A percentile compares a stretch with the other conserved stretches of the same genome.
These are phyloP conservation scores for Saccharomycopsis hybrid DNA, from an alignment of 1,139 yeast species.

Conservation along the genomic window DNA sequence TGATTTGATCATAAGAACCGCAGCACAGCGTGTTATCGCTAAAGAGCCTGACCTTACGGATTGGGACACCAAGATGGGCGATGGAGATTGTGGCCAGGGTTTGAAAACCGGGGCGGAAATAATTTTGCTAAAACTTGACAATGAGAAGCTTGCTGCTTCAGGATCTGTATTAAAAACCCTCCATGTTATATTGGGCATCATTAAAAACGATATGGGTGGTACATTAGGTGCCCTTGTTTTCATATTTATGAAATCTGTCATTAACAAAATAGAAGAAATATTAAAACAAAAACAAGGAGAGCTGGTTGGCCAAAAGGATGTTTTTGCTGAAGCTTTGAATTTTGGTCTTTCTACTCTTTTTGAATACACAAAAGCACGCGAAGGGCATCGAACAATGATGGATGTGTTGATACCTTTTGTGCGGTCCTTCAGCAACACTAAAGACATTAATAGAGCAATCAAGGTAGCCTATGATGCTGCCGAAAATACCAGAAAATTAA, in stretches of 20 bases:
- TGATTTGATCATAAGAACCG: conserved; percentile 35
- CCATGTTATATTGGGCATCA: conserved; percentile 58
- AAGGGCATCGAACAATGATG: conserved; percentile 80
- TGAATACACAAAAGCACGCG: conserved; percentile 80
- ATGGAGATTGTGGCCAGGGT: conserved; percentile 96
- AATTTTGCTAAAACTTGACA: conserved; percentile 48
- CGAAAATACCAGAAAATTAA: conserved; percentile 59
- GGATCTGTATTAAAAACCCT: conserved; percentile 25
- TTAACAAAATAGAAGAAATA: conserved; percentile 6
- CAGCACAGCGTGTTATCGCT: conserved; percentile 44
- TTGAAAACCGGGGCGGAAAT: conserved; percentile 77
- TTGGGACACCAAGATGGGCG: conserved; percentile 87
- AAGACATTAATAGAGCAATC: conserved; percentile 56
- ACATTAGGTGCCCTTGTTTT: conserved; percentile 93
- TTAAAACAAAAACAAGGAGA: conserved; percentile 22
- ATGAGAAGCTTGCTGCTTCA: conserved; percentile 7
- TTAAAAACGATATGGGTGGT: conserved; percentile 92
- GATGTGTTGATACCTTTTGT: conserved; percentile 88
- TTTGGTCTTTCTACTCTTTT: conserved; percentile 54
- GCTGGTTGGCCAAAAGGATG: conserved; percentile 26
- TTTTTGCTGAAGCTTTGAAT: conserved; percentile 39
- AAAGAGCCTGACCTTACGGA: conserved; percentile 76
- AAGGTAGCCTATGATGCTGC: conserved; percentile 72
- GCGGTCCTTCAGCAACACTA: conserved; percentile 28
- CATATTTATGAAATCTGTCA: conserved; percentile 62